Base-by-base conservation (phyloP, 1,284 basidiomycete species). In the Xerocomus nothofagi region DNA sequence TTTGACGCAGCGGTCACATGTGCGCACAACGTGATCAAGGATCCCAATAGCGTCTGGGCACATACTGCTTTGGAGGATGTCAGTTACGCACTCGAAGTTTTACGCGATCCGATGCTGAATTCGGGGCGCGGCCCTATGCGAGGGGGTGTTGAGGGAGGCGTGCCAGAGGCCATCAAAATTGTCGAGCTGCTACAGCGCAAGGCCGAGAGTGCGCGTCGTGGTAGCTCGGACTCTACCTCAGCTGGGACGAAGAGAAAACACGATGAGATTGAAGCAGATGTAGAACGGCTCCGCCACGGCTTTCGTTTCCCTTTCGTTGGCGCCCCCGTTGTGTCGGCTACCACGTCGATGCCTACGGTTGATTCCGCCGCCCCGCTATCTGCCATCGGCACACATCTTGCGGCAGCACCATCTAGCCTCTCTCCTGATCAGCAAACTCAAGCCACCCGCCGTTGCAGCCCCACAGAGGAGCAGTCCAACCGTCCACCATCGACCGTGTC, bases 1-100 rank as follows among this genome's bases (percentile, higher is more conserved):
- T 80, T 85, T 58, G 82, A 84, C 53, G 80, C 86, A 0, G 75
- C 80, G 2, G 75, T 85, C 14, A 73, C 82, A 12, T 81, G 80
- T 55, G 80, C 80, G 5, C 79, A 84, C 57, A 75, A 78, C 11
- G 77, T 77, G 41, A 73, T 84, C 50, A 77, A 73, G 48, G 74
- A 79, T 40, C 78, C 80, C 4, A 64, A 58, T 17, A 72, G 72
- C 29, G 67, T 81, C 33, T 73, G 75, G 54, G 77, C 75, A 1
- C 65, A 63, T 6, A 71, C 73, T 15, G 77, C 81, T 33, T 58
- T 79, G 57, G 76, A 79, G 39, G 77, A 79, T 56, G 70, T 82
- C 12, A 58, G 58, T 12, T 60, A 66, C n/a, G 82, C 79, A 2
- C 60, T 84, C 26, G 76, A 77, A 14, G 65, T 84, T 14, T 65